phyloP scores from a whole-genome alignment of 495 filamentous ascomycete genomes.

The Aspergillus coremiiformis region DNA sequence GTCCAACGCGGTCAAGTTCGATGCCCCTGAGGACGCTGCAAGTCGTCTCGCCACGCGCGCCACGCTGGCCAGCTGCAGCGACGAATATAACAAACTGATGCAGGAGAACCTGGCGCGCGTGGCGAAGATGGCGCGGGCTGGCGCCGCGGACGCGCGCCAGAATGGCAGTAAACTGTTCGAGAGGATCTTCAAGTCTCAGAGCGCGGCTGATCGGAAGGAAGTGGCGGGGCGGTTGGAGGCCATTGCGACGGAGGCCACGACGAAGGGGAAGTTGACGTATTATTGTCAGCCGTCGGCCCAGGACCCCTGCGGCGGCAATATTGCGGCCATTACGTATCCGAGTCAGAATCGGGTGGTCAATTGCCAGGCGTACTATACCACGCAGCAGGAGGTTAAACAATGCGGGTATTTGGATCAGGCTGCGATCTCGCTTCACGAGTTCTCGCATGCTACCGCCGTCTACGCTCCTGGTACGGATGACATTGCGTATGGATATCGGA shows the following conservation, averaged over 20 bases:
- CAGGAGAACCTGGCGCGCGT: conserved; percentile 6
- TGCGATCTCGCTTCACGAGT: conserved; percentile 14
- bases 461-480: conserved; percentile 15
- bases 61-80: conserved; percentile 6
- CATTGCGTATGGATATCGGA: conserved; percentile 11
- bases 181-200: conserved; percentile 14
- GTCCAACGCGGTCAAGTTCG: conserved; percentile 11
- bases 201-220: conserved; percentile 2
- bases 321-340: conserved; percentile 15
- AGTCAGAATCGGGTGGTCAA: conserved; percentile 12
- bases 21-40: neutral
- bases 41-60: conserved; percentile 4
- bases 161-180: conserved; percentile 8
- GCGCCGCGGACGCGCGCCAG: conserved; percentile 11
- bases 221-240: conserved; percentile 13
- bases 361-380: conserved; percentile 14
- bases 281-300: conserved; percentile 10
- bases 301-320: conserved; percentile 13
- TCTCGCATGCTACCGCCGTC: conserved; percentile 8
- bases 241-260: conserved; percentile 12
- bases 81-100: conserved; percentile 8
- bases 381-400: neutral
- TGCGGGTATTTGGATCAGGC: conserved; percentile 3
- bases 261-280: conserved; percentile 9
- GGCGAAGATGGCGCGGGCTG: conserved; percentile 14